Percentiles rank a stretch among this genome's conserved stretches.
Evolutionary conservation across 352 stramenopile species (phyloP).

Genomic region (Pythium dissimile): DNA sequence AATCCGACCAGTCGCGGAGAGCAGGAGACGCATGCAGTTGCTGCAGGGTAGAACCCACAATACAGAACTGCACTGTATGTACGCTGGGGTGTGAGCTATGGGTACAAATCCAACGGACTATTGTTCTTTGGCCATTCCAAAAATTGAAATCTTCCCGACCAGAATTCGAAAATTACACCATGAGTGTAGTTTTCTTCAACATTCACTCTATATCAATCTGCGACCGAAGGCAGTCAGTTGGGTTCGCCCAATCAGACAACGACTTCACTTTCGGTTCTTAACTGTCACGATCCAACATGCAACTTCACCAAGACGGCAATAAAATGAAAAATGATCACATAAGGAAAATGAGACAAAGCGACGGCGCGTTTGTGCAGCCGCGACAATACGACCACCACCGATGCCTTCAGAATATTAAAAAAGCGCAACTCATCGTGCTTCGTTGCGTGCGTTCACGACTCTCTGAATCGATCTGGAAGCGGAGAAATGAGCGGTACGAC

Average conservation of each 20-base stretch:
- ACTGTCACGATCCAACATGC: too few species aligned
- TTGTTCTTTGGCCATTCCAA: background rate
- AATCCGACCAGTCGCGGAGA: background rate
- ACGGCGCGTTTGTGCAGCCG: too few species aligned
- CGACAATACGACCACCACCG: background rate
- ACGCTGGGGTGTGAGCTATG: too few species aligned
- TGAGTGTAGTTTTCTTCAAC: conserved; percentile 18
- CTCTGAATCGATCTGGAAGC: background rate
- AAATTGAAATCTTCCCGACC: background rate
- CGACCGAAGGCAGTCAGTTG: conserved; percentile 3
- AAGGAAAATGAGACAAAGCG: too few species aligned
- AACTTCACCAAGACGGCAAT: too few species aligned
- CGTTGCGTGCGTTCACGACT: background rate
- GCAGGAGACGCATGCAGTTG: too few species aligned
- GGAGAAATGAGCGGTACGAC: too few species aligned
- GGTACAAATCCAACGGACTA: too few species aligned
- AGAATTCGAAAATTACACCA: conserved; percentile 3
- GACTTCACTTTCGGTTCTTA: background rate
- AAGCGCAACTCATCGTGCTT: background rate
- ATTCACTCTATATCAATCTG: conserved; percentile 6
- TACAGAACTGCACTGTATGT: too few species aligned
- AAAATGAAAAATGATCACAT: too few species aligned
- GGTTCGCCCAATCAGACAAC: background rate
- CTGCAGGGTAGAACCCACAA: too few species aligned
- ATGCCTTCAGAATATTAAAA: background rate